phyloP scores from a whole-genome alignment of 441 rosid genomes.

The Syzygium syzygioides region DNA sequence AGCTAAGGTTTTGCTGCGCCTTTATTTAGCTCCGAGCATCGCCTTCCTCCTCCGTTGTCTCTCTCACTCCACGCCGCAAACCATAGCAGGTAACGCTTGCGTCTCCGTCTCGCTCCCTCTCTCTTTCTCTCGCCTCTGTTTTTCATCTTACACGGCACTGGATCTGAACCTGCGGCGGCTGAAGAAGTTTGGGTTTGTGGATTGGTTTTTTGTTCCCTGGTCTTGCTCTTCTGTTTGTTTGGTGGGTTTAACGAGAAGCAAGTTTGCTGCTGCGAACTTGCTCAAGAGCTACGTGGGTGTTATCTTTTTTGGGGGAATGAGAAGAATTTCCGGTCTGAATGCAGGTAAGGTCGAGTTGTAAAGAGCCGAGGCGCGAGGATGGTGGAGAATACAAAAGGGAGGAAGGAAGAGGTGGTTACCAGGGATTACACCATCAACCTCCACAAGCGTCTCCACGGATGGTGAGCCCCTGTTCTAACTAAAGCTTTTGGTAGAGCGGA shows the following conservation, averaged over 20 bases:
- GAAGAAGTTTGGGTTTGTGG: background rate
- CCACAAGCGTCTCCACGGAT: slow-evolving; percentile 18
- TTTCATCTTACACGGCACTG: background rate
- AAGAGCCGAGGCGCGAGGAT: background rate
- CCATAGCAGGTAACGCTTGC: background rate
- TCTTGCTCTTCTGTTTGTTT: background rate
- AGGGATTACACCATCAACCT: slow-evolving; percentile 14
- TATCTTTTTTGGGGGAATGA: background rate
- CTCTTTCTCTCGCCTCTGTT: background rate
- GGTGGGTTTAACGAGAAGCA: background rate
- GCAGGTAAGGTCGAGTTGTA: background rate
- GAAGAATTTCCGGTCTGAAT: background rate
- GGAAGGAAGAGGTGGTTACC: slow-evolving; percentile 16
- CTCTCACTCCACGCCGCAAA: background rate
- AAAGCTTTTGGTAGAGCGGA: background rate
- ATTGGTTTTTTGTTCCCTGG: background rate
- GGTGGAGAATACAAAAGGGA: background rate
- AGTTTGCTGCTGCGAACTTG: background rate
- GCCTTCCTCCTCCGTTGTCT: rapidly evolving
- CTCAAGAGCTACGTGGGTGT: background rate
- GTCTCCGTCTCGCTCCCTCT: background rate
- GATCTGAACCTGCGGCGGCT: background rate
- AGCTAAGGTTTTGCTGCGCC: background rate
- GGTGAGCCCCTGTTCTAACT: slow-evolving; percentile 1
- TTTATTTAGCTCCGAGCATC: background rate